Evolutionary conservation across 2,329 filamentous ascomycete genomes (phyloP).

Genomic region (Fusarium avenaceum): DNA sequence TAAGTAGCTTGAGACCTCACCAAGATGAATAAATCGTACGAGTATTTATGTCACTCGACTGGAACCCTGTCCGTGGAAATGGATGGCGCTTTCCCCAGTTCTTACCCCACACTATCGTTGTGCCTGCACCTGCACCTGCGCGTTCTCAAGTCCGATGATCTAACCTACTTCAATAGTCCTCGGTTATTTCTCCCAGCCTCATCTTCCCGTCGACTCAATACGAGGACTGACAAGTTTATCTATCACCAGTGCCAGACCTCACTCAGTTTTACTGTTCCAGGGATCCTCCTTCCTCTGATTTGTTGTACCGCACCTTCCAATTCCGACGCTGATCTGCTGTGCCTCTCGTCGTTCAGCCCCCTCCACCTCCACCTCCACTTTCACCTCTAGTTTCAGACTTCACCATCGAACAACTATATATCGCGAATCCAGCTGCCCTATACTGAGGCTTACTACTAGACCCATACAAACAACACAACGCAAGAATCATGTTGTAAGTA

Average conservation of each 20-base stretch:
- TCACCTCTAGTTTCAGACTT: conserved; percentile 9
- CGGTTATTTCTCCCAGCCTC: conserved; percentile 34
- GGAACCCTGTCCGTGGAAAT: conserved; percentile 23
- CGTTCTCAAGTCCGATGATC: conserved; percentile 25
- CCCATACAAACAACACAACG: conserved; percentile 1
- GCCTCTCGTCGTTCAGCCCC: conserved; percentile 31
- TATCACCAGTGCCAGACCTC: neutral
- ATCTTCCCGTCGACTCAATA: neutral
- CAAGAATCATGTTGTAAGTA: conserved; percentile 48
- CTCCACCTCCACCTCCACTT: conserved; percentile 28
- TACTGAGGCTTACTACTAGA: neutral
- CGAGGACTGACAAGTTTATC: neutral
- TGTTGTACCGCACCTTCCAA: conserved; percentile 25
- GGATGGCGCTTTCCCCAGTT: conserved; percentile 39
- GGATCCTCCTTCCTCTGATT: neutral
- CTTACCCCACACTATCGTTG: conserved; percentile 45
- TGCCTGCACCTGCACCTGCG: conserved; percentile 25
- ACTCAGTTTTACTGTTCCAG: neutral
- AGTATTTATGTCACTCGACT: conserved; percentile 3
- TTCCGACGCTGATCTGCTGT: conserved; percentile 28
- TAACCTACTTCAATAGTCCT: conserved; percentile 33
- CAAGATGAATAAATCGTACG: neutral
- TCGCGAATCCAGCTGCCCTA: conserved; percentile 19
- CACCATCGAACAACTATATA: conserved; percentile 25
- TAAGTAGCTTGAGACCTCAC: too few species aligned